A percentile compares a stretch with the other conserved stretches of the same genome.
phyloP scores from a whole-genome alignment of 140 eudicot species.

The Oenanthe javanica region DNA sequence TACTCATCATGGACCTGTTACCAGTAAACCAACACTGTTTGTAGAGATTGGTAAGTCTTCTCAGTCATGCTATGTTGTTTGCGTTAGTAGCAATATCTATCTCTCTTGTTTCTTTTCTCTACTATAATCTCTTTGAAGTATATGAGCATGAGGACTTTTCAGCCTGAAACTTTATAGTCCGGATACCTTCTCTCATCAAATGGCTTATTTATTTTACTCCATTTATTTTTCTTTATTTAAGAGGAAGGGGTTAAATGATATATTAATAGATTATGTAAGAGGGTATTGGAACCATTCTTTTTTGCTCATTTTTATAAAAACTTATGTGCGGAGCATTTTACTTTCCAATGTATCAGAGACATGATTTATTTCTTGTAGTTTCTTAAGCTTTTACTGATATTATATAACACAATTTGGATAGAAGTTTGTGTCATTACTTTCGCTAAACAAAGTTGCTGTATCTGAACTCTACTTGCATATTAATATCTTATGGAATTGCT shows the following conservation, averaged over 20 bases:
- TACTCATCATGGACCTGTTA: conserved; percentile 97
- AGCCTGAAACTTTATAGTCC: not conserved
- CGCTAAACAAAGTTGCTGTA: not conserved
- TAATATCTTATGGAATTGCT: conserved; percentile 12
- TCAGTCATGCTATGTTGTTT: conserved; percentile 5
- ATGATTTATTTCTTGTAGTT: not conserved
- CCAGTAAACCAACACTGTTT: conserved; percentile 87
- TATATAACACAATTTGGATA: not conserved
- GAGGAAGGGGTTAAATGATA: not conserved
- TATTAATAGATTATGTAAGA: not conserved
- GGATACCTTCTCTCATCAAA: not conserved
- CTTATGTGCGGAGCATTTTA: not conserved
- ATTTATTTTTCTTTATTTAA: not conserved
- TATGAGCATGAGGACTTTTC: not conserved
- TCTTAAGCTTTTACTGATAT: not conserved
- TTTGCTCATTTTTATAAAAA: not conserved
- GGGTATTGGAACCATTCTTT: not conserved
- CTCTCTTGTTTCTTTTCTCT: not conserved
- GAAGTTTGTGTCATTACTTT: not conserved
- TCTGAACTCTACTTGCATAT: not conserved
- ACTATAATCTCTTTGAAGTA: not conserved
- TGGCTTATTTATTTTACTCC: not conserved
- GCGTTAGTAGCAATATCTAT: not conserved
- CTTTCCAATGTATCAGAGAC: not conserved
- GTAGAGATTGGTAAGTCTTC: conserved; percentile 73